Base-by-base conservation (phyloP, 2,329 filamentous ascomycete species). In the Phaeosphaeriaceae sp. region DNA sequence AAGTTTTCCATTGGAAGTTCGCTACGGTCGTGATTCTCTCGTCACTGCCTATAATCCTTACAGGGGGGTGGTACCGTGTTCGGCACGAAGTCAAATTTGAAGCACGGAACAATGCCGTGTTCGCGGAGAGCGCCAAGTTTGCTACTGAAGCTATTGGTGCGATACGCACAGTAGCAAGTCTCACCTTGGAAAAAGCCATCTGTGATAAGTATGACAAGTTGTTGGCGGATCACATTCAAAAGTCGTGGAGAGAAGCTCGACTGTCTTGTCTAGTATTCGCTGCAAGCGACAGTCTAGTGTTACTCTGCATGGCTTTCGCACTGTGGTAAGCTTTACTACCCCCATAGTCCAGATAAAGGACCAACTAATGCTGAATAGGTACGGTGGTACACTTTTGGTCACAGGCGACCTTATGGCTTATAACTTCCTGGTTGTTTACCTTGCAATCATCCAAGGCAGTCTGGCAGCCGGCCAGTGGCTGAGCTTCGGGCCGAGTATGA, bases 81-180 rank as follows among this genome's bases (percentile, higher is more conserved):
- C 88, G 92, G 1, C 62, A 68, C 48, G 69, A 70, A 50, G 52
- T 69, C 10, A 58, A 60, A 31, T 72, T 72, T 19, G 69, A 70
- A 45, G 62, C 60, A 17, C 55, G 51, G 13, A 71, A 65, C 31
- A 96, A 96, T 80, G 92, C 86, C 78, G 88, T 95, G 79, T 84
- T 96, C 21, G 88, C 91, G 1, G 83, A 85, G 41, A 96, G 92
- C 56, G 93, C 93, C 5, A 89, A 88, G 53, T 97, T 90, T 74
- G 94, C 94, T 9, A 96, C 93, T 48, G 94, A 98, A 76, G 92
- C 93, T 45, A 96, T 95, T 41, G 92, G 91, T 1, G 91, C 93
- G 7, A 96, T 97, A 65, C 89, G 93, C 52, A 98, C 94, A 1
- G 93, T 97, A n/a, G 93, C 93, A 7, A 91, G 92, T 5, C 84